Evolutionary conservation across 352 stramenopile species (phyloP).

Genomic region (Phytopythium ostracodes): DNA sequence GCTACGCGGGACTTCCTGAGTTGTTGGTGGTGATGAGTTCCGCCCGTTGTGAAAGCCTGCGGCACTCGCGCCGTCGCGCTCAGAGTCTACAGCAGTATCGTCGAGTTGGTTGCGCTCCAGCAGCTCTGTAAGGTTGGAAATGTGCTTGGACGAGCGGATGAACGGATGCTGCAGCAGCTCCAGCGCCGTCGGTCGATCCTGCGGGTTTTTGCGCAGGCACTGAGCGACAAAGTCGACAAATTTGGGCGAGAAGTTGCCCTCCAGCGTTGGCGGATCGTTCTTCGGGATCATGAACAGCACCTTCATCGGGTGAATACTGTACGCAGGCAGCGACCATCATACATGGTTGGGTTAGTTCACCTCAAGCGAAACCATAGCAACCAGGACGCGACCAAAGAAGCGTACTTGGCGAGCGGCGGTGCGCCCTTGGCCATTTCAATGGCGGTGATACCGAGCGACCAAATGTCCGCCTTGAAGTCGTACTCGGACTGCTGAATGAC

Average conservation of each 20-base stretch:
- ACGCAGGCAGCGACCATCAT: not conserved
- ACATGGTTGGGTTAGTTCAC: slow-evolving; percentile 6
- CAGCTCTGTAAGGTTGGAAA: slow-evolving; percentile 70
- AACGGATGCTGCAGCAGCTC: slow-evolving; percentile 88
- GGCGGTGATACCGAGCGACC: slow-evolving; percentile 97
- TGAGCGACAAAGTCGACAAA: slow-evolving; percentile 88
- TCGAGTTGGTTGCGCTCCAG: slow-evolving; percentile 43
- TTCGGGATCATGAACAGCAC: slow-evolving; percentile 99
- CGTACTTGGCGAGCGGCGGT: slow-evolving; percentile 90
- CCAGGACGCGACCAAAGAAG: not conserved
- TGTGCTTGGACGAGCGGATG: slow-evolving; percentile 62
- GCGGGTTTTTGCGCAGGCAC: slow-evolving; percentile 87
- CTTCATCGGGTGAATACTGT: slow-evolving; percentile 97
- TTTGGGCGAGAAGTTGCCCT: slow-evolving; percentile 63
- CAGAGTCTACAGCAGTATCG: slow-evolving; percentile 4
- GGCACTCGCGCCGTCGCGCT: slow-evolving; percentile 9
- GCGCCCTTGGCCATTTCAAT: slow-evolving; percentile 98
- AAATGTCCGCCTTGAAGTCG: slow-evolving; percentile 97
- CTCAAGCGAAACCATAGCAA: slow-evolving; percentile 4
- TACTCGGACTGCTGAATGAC: slow-evolving; percentile 89
- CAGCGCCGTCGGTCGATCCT: slow-evolving; percentile 73
- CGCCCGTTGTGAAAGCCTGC: slow-evolving; percentile 5
- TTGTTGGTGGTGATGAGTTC: not conserved
- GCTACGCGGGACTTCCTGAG: not conserved
- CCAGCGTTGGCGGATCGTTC: slow-evolving; percentile 86